Evolutionary conservation across 257 asterid genomes (phyloP), one percentile per base, ranked within the genome.

Genomic region (Linderniella brevidens): DNA sequence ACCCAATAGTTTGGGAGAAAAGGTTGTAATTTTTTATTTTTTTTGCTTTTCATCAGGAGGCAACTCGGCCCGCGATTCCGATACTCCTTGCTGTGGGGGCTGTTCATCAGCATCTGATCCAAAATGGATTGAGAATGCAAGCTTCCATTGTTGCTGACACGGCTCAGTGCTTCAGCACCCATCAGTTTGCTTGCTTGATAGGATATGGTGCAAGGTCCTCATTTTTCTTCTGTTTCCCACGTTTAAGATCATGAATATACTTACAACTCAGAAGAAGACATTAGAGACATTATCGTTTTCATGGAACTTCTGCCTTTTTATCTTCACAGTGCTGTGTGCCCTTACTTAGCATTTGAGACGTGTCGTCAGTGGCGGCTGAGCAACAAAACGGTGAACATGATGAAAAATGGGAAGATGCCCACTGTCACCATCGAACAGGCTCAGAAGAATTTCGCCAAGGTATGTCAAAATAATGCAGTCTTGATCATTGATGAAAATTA

Each of bases 111-210:
- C 94, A 90, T 73, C 74, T 90, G 58, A 90, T 90, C 68, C 99
- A 90, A 72, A 90, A 81, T 63, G 99, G 99, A 53, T 70, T 90
- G 56, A 68, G 99, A 54, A 79, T 90, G 92, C 90, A 88, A 65
- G 93, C 99, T 63, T 90, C 99, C 60, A 90, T 90, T 62, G 66
- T 90, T 64, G 99, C 93, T 58, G 96, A 90, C 66, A 90, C 99
- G 9, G 99, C 99, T 62, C 96, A 90, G 73, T 90, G 96, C 90
- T 90, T 90, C 76, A 90, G 99, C 52, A 90, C 99, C 58, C 99
- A 90, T 71, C 99, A 90, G 49, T 90, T 90, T 69, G 99, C 99
- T 59, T 90, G 96, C 68, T 75, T 90, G 76, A 85, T 90, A 32
- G 99, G 99, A 71, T 90, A 79, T 75, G 99, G 99, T 41, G 99